Conservation (phyloP, 495 filamentous ascomycete genomes). For the Sphaerosporella brunnea region DNA sequence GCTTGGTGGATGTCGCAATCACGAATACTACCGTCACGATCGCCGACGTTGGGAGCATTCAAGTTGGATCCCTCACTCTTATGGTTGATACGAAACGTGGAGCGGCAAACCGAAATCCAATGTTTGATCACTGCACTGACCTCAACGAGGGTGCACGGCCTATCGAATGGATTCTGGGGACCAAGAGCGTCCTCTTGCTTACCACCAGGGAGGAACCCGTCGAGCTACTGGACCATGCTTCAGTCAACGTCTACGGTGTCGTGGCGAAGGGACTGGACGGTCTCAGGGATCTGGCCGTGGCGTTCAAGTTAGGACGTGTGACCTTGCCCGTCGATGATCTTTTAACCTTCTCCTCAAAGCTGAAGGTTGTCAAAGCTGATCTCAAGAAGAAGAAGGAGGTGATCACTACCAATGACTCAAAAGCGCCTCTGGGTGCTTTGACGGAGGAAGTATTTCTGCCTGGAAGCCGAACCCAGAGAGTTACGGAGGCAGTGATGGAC, state of each 20-base stretch:
- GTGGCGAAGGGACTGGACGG: constrained; percentile 78
- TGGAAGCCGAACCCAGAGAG: constrained; percentile 51
- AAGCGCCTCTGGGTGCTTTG: constrained; percentile 50
- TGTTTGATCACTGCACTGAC: constrained; percentile 64
- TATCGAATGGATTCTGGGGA: constrained; percentile 82
- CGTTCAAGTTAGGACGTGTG: constrained; percentile 74
- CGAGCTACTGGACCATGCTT: constrained; percentile 79
- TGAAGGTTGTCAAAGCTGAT: constrained; percentile 11
- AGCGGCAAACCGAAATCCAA: constrained; percentile 73
- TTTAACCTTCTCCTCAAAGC: constrained; percentile 36
- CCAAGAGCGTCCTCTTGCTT: constrained; percentile 66
- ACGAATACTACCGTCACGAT: constrained; percentile 58
- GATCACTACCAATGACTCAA: constrained; percentile 11
- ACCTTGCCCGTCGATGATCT: constrained; percentile 85
- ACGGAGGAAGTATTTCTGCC: constrained; percentile 61
- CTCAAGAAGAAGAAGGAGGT: constrained; percentile 10
- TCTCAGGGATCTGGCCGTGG: constrained; percentile 73
- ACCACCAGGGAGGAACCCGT: constrained; percentile 58
- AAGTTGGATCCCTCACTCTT: constrained; percentile 67
- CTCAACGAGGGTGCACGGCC: constrained; percentile 55
- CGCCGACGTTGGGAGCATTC: constrained; percentile 61
- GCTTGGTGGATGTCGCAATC: constrained; percentile 77
- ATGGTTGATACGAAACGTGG: constrained; percentile 80
- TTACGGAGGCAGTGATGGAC: constrained; percentile 76
- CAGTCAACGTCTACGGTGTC: constrained; percentile 76